phyloP scores from a whole-genome alignment of 1,139 yeast species.

The Suhomyces anneliseae region DNA sequence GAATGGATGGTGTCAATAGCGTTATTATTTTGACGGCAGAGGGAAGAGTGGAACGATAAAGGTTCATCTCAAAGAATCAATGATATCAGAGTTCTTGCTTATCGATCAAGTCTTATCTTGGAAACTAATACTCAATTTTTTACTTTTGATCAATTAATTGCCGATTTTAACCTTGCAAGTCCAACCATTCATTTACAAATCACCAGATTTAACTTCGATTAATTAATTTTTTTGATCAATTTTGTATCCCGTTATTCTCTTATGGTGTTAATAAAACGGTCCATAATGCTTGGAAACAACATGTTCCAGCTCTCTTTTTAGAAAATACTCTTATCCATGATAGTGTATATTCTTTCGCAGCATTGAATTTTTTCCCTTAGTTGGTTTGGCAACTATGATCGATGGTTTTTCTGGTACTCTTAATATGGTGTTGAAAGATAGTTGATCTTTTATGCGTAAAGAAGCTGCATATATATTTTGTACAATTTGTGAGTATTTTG shows the following conservation, averaged over 20 bases:
- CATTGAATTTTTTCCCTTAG: constrained; percentile 21
- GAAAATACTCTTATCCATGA: constrained; percentile 24
- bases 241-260: constrained; percentile 27
- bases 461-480: too few species aligned
- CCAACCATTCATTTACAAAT: constrained; percentile 23
- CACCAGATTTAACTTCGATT: constrained; percentile 30
- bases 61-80: background rate
- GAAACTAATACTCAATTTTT: background rate
- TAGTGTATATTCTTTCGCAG: constrained; percentile 25
- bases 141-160: constrained; percentile 9
- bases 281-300: constrained; percentile 28
- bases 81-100: background rate
- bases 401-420: background rate
- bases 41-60: too few species aligned
- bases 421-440: too few species aligned
- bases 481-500: too few species aligned
- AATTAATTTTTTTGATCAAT: constrained; percentile 28
- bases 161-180: constrained; percentile 3
- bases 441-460: too few species aligned
- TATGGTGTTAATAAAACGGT: constrained; percentile 22
- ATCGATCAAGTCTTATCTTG: background rate
- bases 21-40: too few species aligned
- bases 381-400: constrained; percentile 10
- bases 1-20: too few species aligned
- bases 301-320: constrained; percentile 28